Base-by-base conservation (phyloP, 2,329 filamentous ascomycete species). In the Aureobasidium namibiae region DNA sequence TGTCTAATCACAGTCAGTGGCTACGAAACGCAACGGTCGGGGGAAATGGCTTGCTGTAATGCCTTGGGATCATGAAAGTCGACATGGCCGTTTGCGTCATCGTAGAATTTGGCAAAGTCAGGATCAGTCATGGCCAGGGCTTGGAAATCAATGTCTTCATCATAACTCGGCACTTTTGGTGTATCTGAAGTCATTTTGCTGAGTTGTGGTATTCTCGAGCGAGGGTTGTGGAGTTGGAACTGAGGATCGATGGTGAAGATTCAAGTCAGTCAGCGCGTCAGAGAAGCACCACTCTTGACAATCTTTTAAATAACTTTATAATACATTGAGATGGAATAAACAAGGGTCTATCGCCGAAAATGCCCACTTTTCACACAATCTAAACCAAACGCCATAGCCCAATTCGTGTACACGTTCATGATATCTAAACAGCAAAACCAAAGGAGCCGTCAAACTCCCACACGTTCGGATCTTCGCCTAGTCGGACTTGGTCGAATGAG, bases 11-110 rank as follows among this genome's bases (percentile, higher is more conserved):
- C 10, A 46, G n/a, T 46, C 44, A 46, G 23, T 14, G 14, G 26
- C 11, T 2, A 16, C 2, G 13, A n/a, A 16, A 14, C 13, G 23
- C 14, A 29, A 4, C 33, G 10, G 21, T 38, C 10, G 0, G 14
- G 4, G 9, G 5, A 13, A 10, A 4, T 26, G 36, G 16, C 69
- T 65, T 85, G 91, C 82, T 88, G 82, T 9, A 95, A 83, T 23
- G 89, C 84, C 52, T 80, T 75, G 4, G 92, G 87, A 67, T 96
- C 82, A 54, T 83, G 86, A 67, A 97, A 97, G 73, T 96, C 85
- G 26, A 96, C 77, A 63, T 86, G 83, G 9, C 78, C 78, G 61
- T 81, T 81, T 52, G 65, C 68, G 33, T 63, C 63, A 59, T 69
- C 64, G 64, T 68, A 69, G 52, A 78, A 74, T 70, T 80, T 81